Base-by-base conservation (phyloP, 257 asterid species). In the Gynochthodes officinalis region DNA sequence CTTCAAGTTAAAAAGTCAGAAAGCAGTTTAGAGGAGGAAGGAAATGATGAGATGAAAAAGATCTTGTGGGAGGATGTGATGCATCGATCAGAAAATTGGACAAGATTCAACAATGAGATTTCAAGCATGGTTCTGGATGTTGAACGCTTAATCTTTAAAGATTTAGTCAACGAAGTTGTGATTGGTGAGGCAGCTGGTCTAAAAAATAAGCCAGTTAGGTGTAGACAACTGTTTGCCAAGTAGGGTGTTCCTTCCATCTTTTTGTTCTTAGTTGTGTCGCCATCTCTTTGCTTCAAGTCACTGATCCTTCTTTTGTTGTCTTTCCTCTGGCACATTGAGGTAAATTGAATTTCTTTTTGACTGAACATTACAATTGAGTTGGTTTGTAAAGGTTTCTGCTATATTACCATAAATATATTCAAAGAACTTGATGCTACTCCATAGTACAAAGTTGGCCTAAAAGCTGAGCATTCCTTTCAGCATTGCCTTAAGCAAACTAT, bases 91-190 rank as follows among this genome's bases (percentile, higher is more conserved):
- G 92, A 82, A 49, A 78, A 83, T 55, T 92, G 96, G 99, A 87
- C 75, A 2, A 76, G 68, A 48, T 86, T 73, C 21, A 76, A 78
- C 30, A 84, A 69, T 32, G 96, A 87, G 62, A 73, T 84, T 66
- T 89, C 99, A n/a, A 86, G 87, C 35, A 80, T 89, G 10, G 91
- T 89, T 7, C 92, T 95, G 39, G 91, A 90, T 69, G 76, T 95
- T 21, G 99, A 95, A 62, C 90, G 98, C 42, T 80, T 82, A 80
- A 86, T 95, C 62, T 95, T 90, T 67, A 95, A 90, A 53, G 99
- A 95, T 75, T 84, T 95, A 76, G 90, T 95, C 44, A 77, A 82
- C 37, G 99, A 95, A 81, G 75, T 91, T 67, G 96, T 95, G 78
- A 81, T 80, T 8, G 97, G 98, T 13, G 92, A 86, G 74, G 84